Evolutionary conservation across 2,329 filamentous ascomycete species (phyloP).

Genomic region (Chaetomium strumarium): DNA sequence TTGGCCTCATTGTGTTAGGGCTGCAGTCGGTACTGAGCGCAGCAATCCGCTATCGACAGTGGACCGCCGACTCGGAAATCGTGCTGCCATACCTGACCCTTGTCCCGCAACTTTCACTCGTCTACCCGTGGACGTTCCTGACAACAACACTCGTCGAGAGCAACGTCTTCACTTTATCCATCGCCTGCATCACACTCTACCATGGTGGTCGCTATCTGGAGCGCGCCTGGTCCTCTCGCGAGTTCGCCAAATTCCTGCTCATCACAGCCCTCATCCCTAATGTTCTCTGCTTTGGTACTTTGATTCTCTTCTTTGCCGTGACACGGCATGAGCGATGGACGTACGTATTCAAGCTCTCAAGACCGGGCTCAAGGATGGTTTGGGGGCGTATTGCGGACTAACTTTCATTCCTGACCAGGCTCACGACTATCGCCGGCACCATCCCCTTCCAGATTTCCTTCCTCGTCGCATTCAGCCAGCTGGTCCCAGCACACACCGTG

Average conservation of each 20-base stretch:
- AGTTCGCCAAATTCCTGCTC: slow-evolving; percentile 85
- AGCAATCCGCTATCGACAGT: slow-evolving; percentile 66
- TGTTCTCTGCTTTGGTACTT: slow-evolving; percentile 57
- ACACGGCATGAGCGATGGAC: slow-evolving; percentile 62
- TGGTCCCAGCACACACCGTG: slow-evolving; percentile 94
- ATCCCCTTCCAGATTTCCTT: slow-evolving; percentile 88
- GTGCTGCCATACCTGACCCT: slow-evolving; percentile 83
- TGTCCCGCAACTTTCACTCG: slow-evolving; percentile 73
- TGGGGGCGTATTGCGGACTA: no score
- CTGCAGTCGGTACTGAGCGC: slow-evolving; percentile 78
- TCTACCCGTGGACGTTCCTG: slow-evolving; percentile 90
- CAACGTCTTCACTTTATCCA: slow-evolving; percentile 78
- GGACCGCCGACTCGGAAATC: slow-evolving; percentile 56
- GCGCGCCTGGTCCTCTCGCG: slow-evolving; percentile 86
- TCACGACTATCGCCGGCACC: slow-evolving; percentile 80
- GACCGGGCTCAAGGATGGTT: no score
- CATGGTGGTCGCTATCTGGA: slow-evolving; percentile 94
- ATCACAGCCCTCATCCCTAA: slow-evolving; percentile 78
- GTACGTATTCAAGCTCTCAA: slow-evolving; percentile 38
- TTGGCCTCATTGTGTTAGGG: slow-evolving; percentile 67
- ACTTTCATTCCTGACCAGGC: slow-evolving; percentile 38
- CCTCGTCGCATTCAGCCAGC: slow-evolving; percentile 94
- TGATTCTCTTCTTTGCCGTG: slow-evolving; percentile 67
- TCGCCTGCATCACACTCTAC: slow-evolving; percentile 74
- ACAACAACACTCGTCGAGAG: slow-evolving; percentile 85